Evolutionary conservation across 345 rosid species (phyloP).

Genomic region (Passiflora organensis): DNA sequence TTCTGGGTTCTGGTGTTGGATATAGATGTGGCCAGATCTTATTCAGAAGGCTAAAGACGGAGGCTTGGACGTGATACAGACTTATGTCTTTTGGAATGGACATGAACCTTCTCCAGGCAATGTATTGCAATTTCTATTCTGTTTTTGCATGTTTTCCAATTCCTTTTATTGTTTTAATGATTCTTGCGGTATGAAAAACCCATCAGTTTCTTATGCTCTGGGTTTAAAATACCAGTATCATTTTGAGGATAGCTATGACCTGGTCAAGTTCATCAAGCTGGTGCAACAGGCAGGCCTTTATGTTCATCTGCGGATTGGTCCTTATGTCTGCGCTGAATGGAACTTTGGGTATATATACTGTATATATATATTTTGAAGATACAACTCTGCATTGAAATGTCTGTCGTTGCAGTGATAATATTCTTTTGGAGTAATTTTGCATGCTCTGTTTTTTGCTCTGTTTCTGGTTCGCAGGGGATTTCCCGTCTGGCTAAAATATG

Average conservation of each 20-base stretch:
- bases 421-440: no score
- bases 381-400: background rate
- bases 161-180: no score
- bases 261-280: constrained; percentile 32
- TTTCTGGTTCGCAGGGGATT: constrained; percentile 21
- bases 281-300: constrained; percentile 33
- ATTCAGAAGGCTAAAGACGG: constrained; percentile 94
- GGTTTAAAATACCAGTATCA: constrained; percentile 19
- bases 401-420: background rate
- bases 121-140: constrained; percentile 27
- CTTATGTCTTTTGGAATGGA: constrained; percentile 95
- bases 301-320: constrained; percentile 30
- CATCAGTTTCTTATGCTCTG: no score
- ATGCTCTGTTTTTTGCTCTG: constrained; percentile 9
- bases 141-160: background rate
- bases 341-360: constrained; percentile 22
- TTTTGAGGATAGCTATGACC: constrained; percentile 29
- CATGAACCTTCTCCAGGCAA: constrained; percentile 93
- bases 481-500: constrained; percentile 31
- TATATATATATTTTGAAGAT: background rate
- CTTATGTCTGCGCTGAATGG: constrained; percentile 34
- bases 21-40: constrained; percentile 97
- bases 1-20: background rate
- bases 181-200: no score
- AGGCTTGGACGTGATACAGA: constrained; percentile 84